Base-by-base conservation (phyloP, 805 yeast genomes). In the Saturnispora silvae region DNA sequence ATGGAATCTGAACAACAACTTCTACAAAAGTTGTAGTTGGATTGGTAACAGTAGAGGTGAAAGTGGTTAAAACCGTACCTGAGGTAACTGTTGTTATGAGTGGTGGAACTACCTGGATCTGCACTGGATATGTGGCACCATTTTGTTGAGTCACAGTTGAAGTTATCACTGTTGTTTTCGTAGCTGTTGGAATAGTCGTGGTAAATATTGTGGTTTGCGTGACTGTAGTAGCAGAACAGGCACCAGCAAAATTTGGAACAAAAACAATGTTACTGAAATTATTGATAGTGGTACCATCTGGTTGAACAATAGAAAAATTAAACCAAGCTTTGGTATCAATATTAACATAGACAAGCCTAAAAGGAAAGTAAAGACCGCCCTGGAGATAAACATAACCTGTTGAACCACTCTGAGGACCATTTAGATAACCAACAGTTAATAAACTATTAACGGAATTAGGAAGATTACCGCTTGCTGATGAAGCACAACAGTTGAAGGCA, bases 401-500 rank as follows among this genome's bases (percentile, higher is more conserved):
- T 13, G 20, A 15, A 16, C n/a, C 22, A 11, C 17, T 10, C 2
- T 13, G 17, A 10, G 20, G 22, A 6, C 7, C 4, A 30, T 30
- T 30, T 9, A 17, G 10, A 16, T 17, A 17, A 8, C 22, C 22
- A n/a, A 16, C 16, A 20, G n/a, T 18, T 10, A 17, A 18, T 13
- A 30, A 16, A 30, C 10, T 11, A n/a, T 18, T 23, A 30, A 13
- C 8, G 20, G 20, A 14, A 3, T 18, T 23, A 9, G 39, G 37
- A 20, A 20, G 17, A 22, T 37, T 36, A 2, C 22, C 20, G 5
- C 33, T 31, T 9, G 16, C 7, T 10, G 5, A 13, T 11, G 11
- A 18, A 14, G 20, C 23, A 45, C 64, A 54, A 46, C 70, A 64
- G 18, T 49, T 50, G 20, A 63, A 51, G 10, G 57, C 56, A 33